Evolutionary conservation across 768 basidiomycete species (phyloP).

Genomic region (Dentipellis sp.): DNA sequence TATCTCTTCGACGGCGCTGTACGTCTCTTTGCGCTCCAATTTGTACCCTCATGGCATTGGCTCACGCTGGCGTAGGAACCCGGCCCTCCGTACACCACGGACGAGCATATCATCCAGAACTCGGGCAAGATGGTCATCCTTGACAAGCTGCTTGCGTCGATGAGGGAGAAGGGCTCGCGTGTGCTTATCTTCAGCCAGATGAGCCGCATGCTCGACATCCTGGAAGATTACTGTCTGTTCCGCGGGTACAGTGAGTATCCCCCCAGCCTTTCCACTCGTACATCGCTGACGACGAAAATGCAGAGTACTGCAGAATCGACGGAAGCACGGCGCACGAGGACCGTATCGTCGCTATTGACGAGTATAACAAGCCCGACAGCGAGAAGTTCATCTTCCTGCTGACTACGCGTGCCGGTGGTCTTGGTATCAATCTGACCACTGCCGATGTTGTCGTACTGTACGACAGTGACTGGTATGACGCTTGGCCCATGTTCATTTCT

Average conservation of each 20-base stretch:
- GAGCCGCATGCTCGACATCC: constrained; percentile 96
- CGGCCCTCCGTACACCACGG: constrained; percentile 96
- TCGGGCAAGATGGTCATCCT: constrained; percentile 97
- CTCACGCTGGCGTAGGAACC: constrained; percentile 58
- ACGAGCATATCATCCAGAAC: constrained; percentile 91
- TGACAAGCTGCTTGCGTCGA: constrained; percentile 79
- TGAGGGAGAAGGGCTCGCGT: constrained; percentile 91
- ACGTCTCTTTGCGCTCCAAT: constrained; percentile 15
- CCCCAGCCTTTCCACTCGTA: not conserved
- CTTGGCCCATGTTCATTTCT: not conserved
- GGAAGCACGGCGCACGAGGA: constrained; percentile 95
- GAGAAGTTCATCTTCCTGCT: constrained; percentile 96
- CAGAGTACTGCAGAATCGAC: constrained; percentile 96
- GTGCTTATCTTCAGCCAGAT: constrained; percentile 98
- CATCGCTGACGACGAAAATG: not conserved
- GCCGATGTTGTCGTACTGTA: constrained; percentile 95
- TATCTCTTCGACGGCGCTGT: constrained; percentile 93
- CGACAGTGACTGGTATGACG: constrained; percentile 82
- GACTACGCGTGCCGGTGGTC: constrained; percentile 92
- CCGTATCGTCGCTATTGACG: constrained; percentile 91
- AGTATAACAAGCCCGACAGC: constrained; percentile 89
- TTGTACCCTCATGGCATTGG: not conserved
- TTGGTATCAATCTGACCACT: constrained; percentile 93
- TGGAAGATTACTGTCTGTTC: constrained; percentile 97
- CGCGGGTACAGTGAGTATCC: constrained; percentile 64